Evolutionary conservation across 2,329 filamentous ascomycete species (phyloP), one percentile per base, ranked within the genome.

Genomic region (Nemania serpens): DNA sequence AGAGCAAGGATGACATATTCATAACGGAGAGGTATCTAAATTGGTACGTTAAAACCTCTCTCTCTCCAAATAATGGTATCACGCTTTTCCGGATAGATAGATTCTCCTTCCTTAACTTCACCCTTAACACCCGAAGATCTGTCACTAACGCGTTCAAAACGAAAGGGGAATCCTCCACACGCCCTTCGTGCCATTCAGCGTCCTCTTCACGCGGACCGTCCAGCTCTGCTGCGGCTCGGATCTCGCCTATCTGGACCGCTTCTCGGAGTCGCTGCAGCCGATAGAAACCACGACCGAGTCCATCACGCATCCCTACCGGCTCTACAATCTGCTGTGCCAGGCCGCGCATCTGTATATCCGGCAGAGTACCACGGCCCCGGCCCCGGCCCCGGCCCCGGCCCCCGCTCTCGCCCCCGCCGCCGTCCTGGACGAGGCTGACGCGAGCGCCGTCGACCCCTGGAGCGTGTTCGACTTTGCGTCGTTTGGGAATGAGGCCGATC

Each of bases 121-220:
- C 36, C 36, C 11, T 13, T 5, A 39, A 39, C 11, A 5, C 11
- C 11, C 5, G 15, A 33, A 46, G 42, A 20, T 15, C 22, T 13
- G 2, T 43, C 22, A 15, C 54, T 25, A 17, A 61, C 43, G 37
- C 20, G 9, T 39, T 4, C 36, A 39, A 39, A 39, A 5, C 5
- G 9, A 10, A 17, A 78, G 76, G 75, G 70, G 72, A 1, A 66
- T 77, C 3, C 48, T 77, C 1, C 69, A 76, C 17, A 69, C 63
- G 1, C 75, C 76, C 3, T 78, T 77, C 58, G 71, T 75, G 1
- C 70, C 76, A 1, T 78, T 77, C 51, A 77, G 70, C 47, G 74
- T 77, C 4, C 42, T 78, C 0, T 75, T 78, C 50, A 72, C 70
- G 0, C 70, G 69, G 7, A 68, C 68, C 4, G 64, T 77, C 25